Evolutionary conservation across 2,329 filamentous ascomycete species (phyloP), one percentile per base, ranked within the genome.

Genomic region (Paecilomyces niveus): DNA sequence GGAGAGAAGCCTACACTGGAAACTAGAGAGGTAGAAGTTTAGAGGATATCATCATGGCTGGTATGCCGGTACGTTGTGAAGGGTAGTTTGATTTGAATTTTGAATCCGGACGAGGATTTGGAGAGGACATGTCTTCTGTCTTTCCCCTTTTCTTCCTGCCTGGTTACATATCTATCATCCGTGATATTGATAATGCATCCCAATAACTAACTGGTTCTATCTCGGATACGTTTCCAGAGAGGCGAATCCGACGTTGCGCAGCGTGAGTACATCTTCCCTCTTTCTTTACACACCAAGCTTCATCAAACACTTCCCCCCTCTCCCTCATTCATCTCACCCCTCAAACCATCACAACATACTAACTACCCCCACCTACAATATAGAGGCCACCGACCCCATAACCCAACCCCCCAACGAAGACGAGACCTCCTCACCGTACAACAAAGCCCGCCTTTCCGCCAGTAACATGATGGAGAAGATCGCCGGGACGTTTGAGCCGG

Each of bases 361-460:
- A 26, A 26, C 11, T 45, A 58, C 45, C 58, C 45, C 53, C 21
- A 22, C 49, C 9, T 24, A 29, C 26, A 4, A 4, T 29, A 29
- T 5, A 67, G 64, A 64, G n/a, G 54, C 54, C 9, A 61, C 63
- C 9, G 64, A 69, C 9, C 60, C 56, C 24, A 57, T 64, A 31
- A 55, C 56, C 3, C 61, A 62, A 29, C 56, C 63, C 1, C 55
- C 57, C 45, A 62, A 58, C 15, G 58, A 61, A 2, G 39, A 45
- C n/a, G n/a, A 18, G 5, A 21, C n/a, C 39, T 13, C 29, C 35
- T 33, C 8, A 5, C 54, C 31, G 29, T 56, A 49, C 53, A 58
- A 51, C 15, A 45, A 45, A 45, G 15, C 57, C 54, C n/a, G 33
- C 50, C 22, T 56, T 49, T 33, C 21, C 54, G 31, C 55, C 49